Evolutionary conservation across 2,329 filamentous ascomycete genomes (phyloP).

Genomic region (Phoma sp.): DNA sequence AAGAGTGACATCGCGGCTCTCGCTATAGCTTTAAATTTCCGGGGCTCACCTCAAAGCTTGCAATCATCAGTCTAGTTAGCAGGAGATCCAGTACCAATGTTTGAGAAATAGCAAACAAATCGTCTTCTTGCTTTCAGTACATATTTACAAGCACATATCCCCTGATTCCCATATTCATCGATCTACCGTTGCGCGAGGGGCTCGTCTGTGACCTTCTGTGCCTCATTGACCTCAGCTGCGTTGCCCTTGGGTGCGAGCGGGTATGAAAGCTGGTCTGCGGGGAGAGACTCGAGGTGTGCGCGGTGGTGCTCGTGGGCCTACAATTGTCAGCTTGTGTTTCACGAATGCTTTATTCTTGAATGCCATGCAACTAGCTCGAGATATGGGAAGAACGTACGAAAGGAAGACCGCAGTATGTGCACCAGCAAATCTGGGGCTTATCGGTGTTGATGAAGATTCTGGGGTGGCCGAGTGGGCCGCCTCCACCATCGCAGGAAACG

Average conservation of each 20-base stretch:
- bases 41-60: too few species aligned
- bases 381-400: too few species aligned
- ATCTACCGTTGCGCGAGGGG: conserved; percentile 67
- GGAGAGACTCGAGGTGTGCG: conserved; percentile 81
- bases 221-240: conserved; percentile 65
- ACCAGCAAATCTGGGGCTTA: conserved; percentile 90
- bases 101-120: not conserved
- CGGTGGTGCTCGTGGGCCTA: conserved; percentile 92
- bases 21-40: too few species aligned
- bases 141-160: conserved; percentile 35
- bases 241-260: conserved; percentile 72
- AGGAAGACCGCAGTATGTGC: conserved; percentile 92
- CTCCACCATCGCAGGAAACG: conserved; percentile 90
- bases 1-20: too few species aligned
- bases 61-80: not conserved
- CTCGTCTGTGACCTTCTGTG: conserved; percentile 66
- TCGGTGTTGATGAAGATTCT: conserved; percentile 97
- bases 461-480: conserved; percentile 88
- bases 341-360: too few species aligned
- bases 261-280: conserved; percentile 79
- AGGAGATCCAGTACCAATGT: not conserved
- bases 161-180: not conserved
- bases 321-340: conserved; percentile 20
- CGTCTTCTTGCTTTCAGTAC: conserved; percentile 24
- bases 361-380: too few species aligned